phyloP scores from a whole-genome alignment of 2,329 filamentous ascomycete species.

The Diaporthe citrichinensis region DNA sequence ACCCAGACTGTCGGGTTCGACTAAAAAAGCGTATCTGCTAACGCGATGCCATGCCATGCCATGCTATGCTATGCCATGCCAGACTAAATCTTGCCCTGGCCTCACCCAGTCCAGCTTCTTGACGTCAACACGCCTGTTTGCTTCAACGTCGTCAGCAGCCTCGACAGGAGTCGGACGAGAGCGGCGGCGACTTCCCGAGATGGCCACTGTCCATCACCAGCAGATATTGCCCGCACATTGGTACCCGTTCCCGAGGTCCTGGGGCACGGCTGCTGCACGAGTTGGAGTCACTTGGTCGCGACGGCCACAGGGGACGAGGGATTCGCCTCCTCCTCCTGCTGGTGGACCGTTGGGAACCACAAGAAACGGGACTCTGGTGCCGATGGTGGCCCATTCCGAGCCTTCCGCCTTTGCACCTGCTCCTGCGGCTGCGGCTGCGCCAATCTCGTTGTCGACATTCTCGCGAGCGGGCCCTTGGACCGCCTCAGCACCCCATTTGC shows the following conservation, averaged over 20 bases:
- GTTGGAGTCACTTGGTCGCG: background rate
- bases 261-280: slow-evolving; percentile 19
- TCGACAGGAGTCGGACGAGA: slow-evolving; percentile 12
- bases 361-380: slow-evolving; percentile 28
- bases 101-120: background rate
- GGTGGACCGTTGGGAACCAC: slow-evolving; percentile 14
- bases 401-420: slow-evolving; percentile 29
- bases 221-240: background rate
- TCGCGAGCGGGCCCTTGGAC: slow-evolving; percentile 35
- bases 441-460: slow-evolving; percentile 33
- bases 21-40: slow-evolving; percentile 53
- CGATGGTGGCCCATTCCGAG: slow-evolving; percentile 38
- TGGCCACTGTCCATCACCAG: background rate
- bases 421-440: slow-evolving; percentile 7
- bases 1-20: slow-evolving; percentile 56
- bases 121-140: background rate
- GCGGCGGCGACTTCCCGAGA: slow-evolving; percentile 12
- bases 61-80: slow-evolving; percentile 28
- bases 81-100: slow-evolving; percentile 22
- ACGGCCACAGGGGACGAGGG: slow-evolving; percentile 3
- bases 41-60: slow-evolving; percentile 41
- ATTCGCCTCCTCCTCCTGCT: slow-evolving; percentile 15
- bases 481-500: slow-evolving; percentile 26
- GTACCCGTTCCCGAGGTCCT: slow-evolving; percentile 11
- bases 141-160: slow-evolving; percentile 14